Evolutionary conservation across 192 early-diverging fungal species (phyloP).

Genomic region (Funneliformis mosseae): DNA sequence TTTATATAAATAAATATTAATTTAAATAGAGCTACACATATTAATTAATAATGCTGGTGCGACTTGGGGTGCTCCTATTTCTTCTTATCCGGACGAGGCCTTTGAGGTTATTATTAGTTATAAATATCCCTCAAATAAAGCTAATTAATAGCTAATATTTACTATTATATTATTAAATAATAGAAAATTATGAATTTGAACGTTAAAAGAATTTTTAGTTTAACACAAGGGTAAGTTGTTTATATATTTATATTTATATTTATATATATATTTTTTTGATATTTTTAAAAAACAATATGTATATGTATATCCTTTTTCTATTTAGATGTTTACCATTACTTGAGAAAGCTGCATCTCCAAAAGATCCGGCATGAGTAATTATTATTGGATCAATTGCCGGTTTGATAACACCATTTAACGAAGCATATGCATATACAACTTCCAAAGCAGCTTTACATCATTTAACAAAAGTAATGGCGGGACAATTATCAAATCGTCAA

Average conservation of each 20-base stretch:
- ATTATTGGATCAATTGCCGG: slow-evolving; percentile 81
- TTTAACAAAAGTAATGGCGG: slow-evolving; percentile 66
- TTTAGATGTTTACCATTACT: slow-evolving; percentile 55
- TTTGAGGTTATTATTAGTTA: slow-evolving; percentile 7
- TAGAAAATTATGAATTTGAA: slow-evolving; percentile 32
- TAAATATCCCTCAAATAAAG: not conserved
- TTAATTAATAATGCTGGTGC: slow-evolving; percentile 89
- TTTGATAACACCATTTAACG: slow-evolving; percentile 32
- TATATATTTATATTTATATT: too few species aligned
- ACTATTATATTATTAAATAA: not conserved
- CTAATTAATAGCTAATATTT: not conserved
- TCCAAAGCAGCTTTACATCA: slow-evolving; percentile 84
- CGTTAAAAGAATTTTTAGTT: slow-evolving; percentile 23
- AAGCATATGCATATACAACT: slow-evolving; percentile 71
- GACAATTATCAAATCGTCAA: slow-evolving; percentile 50
- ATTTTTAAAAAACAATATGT: not conserved
- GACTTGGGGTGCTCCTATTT: slow-evolving; percentile 33
- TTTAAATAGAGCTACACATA: slow-evolving; percentile 62
- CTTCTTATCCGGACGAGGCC: not conserved
- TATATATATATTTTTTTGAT: not conserved
- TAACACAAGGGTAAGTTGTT: slow-evolving; percentile 24
- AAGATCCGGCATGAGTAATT: slow-evolving; percentile 75
- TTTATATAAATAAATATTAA: not conserved
- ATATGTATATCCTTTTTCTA: not conserved
- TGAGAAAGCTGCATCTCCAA: slow-evolving; percentile 48